A percentile compares a stretch with the other conserved stretches of the same genome.
Conservation (phyloP, 768 basidiomycete species). For the Podaxis sp. region DNA sequence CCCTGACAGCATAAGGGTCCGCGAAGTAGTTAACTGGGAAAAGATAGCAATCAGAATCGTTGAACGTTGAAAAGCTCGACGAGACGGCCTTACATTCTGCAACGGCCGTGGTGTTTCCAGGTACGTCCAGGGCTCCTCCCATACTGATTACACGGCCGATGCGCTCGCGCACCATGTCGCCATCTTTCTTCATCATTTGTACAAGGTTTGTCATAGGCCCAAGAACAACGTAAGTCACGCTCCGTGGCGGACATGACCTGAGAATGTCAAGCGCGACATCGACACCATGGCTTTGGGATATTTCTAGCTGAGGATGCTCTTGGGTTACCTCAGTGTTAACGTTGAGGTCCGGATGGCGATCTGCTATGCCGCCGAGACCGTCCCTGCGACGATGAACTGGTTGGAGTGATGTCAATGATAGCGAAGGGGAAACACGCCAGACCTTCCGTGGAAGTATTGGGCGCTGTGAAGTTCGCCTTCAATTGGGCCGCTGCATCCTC, state of each 20-base stretch:
- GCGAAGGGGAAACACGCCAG: conserved; percentile 9
- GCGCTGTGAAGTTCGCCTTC: conserved; percentile 73
- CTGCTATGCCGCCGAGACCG: conserved; percentile 59
- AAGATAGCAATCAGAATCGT: not conserved
- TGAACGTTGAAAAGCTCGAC: not conserved
- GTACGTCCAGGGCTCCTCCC: conserved; percentile 93
- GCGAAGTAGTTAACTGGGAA: conserved; percentile 78
- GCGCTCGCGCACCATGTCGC: conserved; percentile 47
- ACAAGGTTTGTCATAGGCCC: conserved; percentile 85
- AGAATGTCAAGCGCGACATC: conserved; percentile 59
- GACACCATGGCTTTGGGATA: conserved; percentile 44
- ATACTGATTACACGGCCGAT: conserved; percentile 82
- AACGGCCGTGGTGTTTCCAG: conserved; percentile 79
- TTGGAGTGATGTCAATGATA: not conserved
- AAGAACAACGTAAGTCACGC: conserved; percentile 69
- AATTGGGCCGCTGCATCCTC: conserved; percentile 66
- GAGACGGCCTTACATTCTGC: conserved; percentile 70
- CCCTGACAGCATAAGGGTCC: conserved; percentile 80
- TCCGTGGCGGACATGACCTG: conserved; percentile 43
- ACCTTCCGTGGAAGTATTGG: conserved; percentile 84
- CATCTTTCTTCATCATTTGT: conserved; percentile 53
- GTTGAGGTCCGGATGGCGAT: conserved; percentile 66
- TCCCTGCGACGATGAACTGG: conserved; percentile 43
- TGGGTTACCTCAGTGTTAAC: conserved; percentile 20
- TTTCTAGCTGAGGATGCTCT: conserved; percentile 43